phyloP scores from a whole-genome alignment of 257 asterid species.

The Salvia hispanica region DNA sequence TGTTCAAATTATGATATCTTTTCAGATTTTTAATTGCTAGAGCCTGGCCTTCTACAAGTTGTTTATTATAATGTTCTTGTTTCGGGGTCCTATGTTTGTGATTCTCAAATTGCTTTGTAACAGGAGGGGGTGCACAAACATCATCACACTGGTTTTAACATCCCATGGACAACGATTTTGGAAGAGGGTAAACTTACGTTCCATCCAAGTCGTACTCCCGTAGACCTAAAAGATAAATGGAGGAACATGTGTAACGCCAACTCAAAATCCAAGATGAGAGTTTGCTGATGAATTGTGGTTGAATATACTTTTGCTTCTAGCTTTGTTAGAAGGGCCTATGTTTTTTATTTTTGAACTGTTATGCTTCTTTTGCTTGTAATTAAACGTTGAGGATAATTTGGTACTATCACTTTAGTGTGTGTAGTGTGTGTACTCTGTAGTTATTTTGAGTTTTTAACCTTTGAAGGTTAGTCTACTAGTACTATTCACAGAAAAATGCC shows the following conservation, averaged over 20 bases:
- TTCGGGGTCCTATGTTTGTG: background rate
- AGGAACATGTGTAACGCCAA: conserved; percentile 54
- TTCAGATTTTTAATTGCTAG: background rate
- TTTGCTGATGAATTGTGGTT: conserved; percentile 6
- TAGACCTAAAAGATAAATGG: conserved; percentile 83
- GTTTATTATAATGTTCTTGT: background rate
- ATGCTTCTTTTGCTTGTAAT: background rate
- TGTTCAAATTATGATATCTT: too few species aligned
- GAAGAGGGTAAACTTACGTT: conserved; percentile 55
- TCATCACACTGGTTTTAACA: background rate
- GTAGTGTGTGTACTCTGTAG: background rate
- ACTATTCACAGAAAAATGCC: background rate
- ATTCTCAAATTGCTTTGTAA: conserved; percentile 27
- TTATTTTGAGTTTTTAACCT: background rate
- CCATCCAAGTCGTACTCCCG: conserved; percentile 49
- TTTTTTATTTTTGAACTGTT: background rate
- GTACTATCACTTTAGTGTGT: background rate
- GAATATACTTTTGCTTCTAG: background rate
- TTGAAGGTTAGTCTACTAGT: background rate
- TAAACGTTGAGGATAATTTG: background rate
- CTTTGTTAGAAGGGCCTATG: background rate
- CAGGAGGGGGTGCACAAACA: conserved; percentile 50
- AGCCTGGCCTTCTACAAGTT: background rate
- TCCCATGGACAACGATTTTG: conserved; percentile 61
- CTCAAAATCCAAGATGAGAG: conserved; percentile 28